Conservation (phyloP, 2,329 filamentous ascomycete species). For the Fusarium kyushuense region DNA sequence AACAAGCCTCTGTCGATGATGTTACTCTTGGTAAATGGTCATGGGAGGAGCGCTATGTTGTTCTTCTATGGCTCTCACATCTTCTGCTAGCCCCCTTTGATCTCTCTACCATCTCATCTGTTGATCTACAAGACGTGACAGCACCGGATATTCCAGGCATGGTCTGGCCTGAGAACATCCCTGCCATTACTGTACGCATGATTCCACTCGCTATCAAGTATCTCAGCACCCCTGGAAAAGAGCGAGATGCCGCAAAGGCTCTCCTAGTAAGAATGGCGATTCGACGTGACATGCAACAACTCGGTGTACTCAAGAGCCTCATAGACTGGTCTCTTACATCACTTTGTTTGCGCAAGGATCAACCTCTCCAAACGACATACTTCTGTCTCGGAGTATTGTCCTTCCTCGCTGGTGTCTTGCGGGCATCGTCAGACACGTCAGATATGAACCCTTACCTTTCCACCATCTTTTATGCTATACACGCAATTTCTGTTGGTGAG, state of each 20-base stretch:
- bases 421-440: constrained; percentile 76
- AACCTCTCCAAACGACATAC: constrained; percentile 69
- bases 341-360: constrained; percentile 61
- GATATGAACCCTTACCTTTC: constrained; percentile 77
- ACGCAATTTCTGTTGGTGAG: constrained; percentile 66
- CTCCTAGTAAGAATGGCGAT: constrained; percentile 85
- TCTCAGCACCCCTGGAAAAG: constrained; percentile 82
- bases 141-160: constrained; percentile 61
- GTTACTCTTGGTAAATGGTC: constrained; percentile 59
- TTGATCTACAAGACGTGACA: constrained; percentile 61
- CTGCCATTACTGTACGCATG: constrained; percentile 76
- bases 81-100: constrained; percentile 90
- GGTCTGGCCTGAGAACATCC: constrained; percentile 69
- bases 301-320: constrained; percentile 76
- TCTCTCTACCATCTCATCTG: constrained; percentile 82
- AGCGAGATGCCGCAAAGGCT: constrained; percentile 86
- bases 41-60: constrained; percentile 92
- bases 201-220: constrained; percentile 78
- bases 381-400: constrained; percentile 82
- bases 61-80: constrained; percentile 88
- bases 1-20: constrained; percentile 47
- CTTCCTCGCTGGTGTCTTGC: constrained; percentile 80
- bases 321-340: constrained; percentile 77
- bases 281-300: constrained; percentile 86
- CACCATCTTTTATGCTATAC: constrained; percentile 73